A percentile compares a stretch with the other conserved stretches of the same genome.
Conservation (phyloP, 1,139 yeast species). For the Geotrichum europaeum region DNA sequence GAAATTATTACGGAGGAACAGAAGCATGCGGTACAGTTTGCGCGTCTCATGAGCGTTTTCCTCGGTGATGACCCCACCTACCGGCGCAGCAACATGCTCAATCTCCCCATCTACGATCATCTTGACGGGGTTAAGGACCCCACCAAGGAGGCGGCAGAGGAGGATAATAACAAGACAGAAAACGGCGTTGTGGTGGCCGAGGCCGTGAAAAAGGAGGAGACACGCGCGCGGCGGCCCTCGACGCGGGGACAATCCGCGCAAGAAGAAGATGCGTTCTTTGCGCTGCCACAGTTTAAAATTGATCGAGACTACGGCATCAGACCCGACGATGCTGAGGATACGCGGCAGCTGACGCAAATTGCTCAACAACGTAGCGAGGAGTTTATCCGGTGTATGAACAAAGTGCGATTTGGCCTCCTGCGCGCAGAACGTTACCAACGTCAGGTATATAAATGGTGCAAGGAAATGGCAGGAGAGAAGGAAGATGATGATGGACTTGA, state of each 20-base stretch:
- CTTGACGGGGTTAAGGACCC: slow-evolving; percentile 34
- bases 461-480: slow-evolving; percentile 70
- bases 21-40: slow-evolving; percentile 60
- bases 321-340: slow-evolving; percentile 55
- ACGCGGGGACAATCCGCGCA: neutral
- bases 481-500: slow-evolving; percentile 17
- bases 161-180: slow-evolving; percentile 23
- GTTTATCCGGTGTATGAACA: slow-evolving; percentile 69
- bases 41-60: slow-evolving; percentile 66
- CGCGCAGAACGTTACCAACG: slow-evolving; percentile 71
- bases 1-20: slow-evolving; percentile 78
- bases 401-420: slow-evolving; percentile 65
- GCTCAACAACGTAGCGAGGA: slow-evolving; percentile 87
- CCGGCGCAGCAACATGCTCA: slow-evolving; percentile 52
- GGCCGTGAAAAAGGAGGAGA: slow-evolving; percentile 6
- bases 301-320: slow-evolving; percentile 44
- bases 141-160: slow-evolving; percentile 16
- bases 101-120: slow-evolving; percentile 66
- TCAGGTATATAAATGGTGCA: slow-evolving; percentile 72
- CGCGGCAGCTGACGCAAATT: slow-evolving; percentile 61
- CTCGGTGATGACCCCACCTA: slow-evolving; percentile 81
- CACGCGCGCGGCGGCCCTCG: slow-evolving; percentile 4
- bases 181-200: neutral
- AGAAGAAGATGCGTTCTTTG: slow-evolving; percentile 54
- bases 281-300: slow-evolving; percentile 46